A percentile compares a stretch with the other conserved stretches of the same genome.
These are phyloP conservation scores for Clitoria ternatea DNA, from an alignment of 306 rosid species.

Conservation along the genomic window DNA sequence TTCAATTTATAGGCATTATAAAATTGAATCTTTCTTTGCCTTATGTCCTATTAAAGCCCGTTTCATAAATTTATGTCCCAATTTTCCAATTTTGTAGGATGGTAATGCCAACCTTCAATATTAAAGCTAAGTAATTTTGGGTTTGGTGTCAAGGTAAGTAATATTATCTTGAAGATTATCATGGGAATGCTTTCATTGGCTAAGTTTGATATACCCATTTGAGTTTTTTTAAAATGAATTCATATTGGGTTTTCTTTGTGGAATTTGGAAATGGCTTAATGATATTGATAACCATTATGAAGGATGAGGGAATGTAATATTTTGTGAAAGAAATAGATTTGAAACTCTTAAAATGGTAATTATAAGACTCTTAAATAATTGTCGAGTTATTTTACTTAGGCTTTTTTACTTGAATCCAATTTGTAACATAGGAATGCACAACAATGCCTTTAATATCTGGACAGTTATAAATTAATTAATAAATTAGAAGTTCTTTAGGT, in stretches of 20 bases:
- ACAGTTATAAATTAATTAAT: not conserved
- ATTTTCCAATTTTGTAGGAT: slow-evolving; percentile 26
- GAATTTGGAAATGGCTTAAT: not conserved
- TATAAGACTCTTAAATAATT: no score
- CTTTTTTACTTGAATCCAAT: not conserved
- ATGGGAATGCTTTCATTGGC: not conserved
- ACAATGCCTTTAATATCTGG: not conserved
- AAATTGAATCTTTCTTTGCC: no score
- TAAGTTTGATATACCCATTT: not conserved
- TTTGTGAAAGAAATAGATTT: not conserved
- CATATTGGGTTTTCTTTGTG: not conserved
- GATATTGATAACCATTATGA: not conserved
- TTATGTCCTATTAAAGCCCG: not conserved
- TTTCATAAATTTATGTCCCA: not conserved
- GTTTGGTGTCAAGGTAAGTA: slow-evolving; percentile 21
- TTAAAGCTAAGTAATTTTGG: slow-evolving; percentile 16
- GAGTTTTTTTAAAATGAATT: not conserved
- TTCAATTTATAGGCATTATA: no score
- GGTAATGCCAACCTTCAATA: slow-evolving; percentile 18
- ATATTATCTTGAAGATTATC: not conserved
- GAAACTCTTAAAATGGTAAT: no score
- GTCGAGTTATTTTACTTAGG: not conserved
- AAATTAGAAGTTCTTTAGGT: not conserved
- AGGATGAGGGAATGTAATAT: not conserved
- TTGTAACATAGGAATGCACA: not conserved